A percentile compares a stretch with the other conserved stretches of the same genome.
phyloP scores from a whole-genome alignment of 1,139 yeast genomes.

The Kodamaea derodonti region DNA sequence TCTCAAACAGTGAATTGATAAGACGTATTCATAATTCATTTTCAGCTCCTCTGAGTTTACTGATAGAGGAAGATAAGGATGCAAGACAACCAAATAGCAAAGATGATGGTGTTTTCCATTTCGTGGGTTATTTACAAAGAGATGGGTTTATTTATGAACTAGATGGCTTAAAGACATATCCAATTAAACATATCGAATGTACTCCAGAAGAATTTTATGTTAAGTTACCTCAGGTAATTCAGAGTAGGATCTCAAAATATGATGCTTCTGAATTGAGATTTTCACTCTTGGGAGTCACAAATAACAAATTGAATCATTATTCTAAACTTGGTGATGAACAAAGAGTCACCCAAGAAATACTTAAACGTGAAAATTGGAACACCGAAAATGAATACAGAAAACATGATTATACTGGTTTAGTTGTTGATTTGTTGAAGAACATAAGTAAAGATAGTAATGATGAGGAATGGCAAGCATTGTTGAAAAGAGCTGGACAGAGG shows the following conservation, averaged over 20 bases:
- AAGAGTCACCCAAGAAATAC: constrained; percentile 24
- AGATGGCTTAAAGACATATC: constrained; percentile 61
- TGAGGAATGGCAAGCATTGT: constrained; percentile 42
- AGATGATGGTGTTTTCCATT: constrained; percentile 59
- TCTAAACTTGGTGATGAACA: constrained; percentile 35
- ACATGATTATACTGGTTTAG: constrained; percentile 54
- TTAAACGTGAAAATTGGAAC: constrained; percentile 36
- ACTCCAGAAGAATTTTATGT: constrained; percentile 36
- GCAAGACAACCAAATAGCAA: constrained; percentile 29
- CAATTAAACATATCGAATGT: constrained; percentile 52
- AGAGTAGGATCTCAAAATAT: constrained; percentile 44
- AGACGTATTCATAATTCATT: constrained; percentile 63
- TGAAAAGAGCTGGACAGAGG: constrained; percentile 32
- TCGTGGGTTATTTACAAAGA: constrained; percentile 51
- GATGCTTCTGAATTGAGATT: constrained; percentile 51
- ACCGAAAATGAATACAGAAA: constrained; percentile 46
- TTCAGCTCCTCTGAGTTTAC: constrained; percentile 48
- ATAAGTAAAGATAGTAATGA: constrained; percentile 34
- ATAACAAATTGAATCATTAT: constrained; percentile 43
- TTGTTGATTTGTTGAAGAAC: constrained; percentile 44
- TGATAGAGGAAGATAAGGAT: constrained; percentile 41
- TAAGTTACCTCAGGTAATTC: constrained; percentile 42
- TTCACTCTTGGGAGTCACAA: constrained; percentile 55
- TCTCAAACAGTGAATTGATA: constrained; percentile 58
- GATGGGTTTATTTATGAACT: constrained; percentile 56